These are phyloP conservation scores for Dactylellina drechsleri DNA, from an alignment of 2,329 filamentous ascomycete species.

Conservation along the genomic window DNA sequence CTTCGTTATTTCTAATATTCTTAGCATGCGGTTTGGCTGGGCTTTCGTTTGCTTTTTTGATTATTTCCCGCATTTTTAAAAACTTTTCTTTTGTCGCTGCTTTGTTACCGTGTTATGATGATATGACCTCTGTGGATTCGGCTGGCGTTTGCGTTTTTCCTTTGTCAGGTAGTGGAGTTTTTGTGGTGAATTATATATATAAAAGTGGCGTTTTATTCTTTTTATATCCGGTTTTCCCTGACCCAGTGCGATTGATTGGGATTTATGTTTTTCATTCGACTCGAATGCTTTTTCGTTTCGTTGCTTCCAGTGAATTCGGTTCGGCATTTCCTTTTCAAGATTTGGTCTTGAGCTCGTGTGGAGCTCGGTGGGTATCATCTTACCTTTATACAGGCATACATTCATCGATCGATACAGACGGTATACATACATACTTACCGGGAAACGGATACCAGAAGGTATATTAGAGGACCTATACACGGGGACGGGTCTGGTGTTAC, in stretches of 20 bases:
- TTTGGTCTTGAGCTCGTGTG: no score
- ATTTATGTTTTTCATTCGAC: not conserved
- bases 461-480: no score
- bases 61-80: not conserved
- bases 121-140: slow-evolving; percentile 33
- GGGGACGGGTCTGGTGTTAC: no score
- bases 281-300: slow-evolving; percentile 4
- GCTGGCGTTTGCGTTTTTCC: slow-evolving; percentile 32
- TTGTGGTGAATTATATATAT: slow-evolving; percentile 19
- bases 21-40: slow-evolving; percentile 49
- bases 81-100: not conserved
- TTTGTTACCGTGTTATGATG: slow-evolving; percentile 45
- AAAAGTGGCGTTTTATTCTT: slow-evolving; percentile 28
- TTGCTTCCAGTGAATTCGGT: not conserved
- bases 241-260: not conserved
- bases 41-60: slow-evolving; percentile 16
- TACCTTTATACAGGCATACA: no score
- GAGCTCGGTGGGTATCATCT: no score
- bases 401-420: no score
- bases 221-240: not conserved
- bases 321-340: not conserved
- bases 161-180: slow-evolving; percentile 40
- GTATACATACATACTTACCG: no score
- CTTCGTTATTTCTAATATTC: slow-evolving; percentile 19
- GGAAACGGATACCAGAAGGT: no score